These are phyloP conservation scores for Rubia yunnanensis DNA, from an alignment of 257 asterid species.

Conservation along the genomic window DNA sequence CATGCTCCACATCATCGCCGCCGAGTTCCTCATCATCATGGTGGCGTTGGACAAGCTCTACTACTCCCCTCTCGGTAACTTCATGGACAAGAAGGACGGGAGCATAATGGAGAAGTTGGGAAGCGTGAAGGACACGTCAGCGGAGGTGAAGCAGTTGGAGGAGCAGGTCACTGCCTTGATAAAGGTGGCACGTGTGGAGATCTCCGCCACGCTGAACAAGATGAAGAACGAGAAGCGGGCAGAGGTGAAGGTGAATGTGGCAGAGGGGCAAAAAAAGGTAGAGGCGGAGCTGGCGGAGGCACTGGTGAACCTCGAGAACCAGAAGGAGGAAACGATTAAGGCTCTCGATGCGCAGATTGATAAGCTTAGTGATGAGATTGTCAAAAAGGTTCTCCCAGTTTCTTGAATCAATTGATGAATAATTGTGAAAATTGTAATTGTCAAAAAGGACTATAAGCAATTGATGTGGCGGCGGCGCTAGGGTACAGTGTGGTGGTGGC, in stretches of 20 bases:
- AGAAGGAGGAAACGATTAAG: constrained; percentile 65
- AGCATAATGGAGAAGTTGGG: constrained; percentile 52
- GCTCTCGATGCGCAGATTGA: constrained; percentile 77
- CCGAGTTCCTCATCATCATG: constrained; percentile 69
- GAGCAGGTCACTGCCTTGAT: constrained; percentile 65
- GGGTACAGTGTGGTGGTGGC: too few relatives aligned
- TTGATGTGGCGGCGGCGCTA: too few relatives aligned
- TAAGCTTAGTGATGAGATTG: constrained; percentile 85
- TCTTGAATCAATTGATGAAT: constrained; percentile 18
- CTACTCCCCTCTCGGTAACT: constrained; percentile 71
- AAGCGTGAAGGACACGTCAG: constrained; percentile 84
- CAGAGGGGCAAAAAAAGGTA: constrained; percentile 71
- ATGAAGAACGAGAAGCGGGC: constrained; percentile 86
- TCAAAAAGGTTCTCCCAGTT: constrained; percentile 82
- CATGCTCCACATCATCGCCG: constrained; percentile 71
- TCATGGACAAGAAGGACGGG: constrained; percentile 89
- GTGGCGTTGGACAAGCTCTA: constrained; percentile 81
- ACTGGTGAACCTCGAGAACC: constrained; percentile 49
- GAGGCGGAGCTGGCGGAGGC: constrained; percentile 87
- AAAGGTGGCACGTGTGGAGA: constrained; percentile 91
- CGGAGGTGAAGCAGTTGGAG: constrained; percentile 82
- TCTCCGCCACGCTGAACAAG: constrained; percentile 74
- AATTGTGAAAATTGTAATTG: not conserved
- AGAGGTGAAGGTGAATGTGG: constrained; percentile 69
- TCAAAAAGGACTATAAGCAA: too few relatives aligned